Base-by-base conservation (phyloP, 2,329 filamentous ascomycete genomes). In the Cyphellophora attinorum region DNA sequence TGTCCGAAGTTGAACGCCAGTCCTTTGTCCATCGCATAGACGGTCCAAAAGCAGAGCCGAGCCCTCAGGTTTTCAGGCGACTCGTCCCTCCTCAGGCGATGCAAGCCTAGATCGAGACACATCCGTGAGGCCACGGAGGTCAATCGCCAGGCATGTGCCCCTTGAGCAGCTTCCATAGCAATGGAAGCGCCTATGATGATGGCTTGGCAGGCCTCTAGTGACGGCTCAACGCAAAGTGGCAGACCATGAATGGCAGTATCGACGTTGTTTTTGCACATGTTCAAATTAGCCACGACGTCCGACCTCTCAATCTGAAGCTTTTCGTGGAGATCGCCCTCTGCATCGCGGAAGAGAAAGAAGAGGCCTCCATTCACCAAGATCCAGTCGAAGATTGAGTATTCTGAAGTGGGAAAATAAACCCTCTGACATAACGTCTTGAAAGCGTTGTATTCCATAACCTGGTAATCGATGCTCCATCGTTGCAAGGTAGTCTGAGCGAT, bases 91-190 rank as follows among this genome's bases (percentile, higher is more conserved):
- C 53, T 53, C 19, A 57, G 31, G 18, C 71, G 66, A 49, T 80
- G 76, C 40, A 74, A 78, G 3, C 76, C 76, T 3, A 79, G 66
- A 0, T 70, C 71, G 46, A 77, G 73, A 42, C 74, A 78, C 34
- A 81, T 60, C 33, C 72, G 66, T 10, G 70, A 68, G 0, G 76
- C 76, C 12, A 67, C 66, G 5, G 68, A 71, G 15, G 68, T 70
- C 12, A 81, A 58, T n/a, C 74, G 70, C 69, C 75, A 78, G n/a
- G 72, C 73, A 3, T 81, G 62, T 0, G 73, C 74, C 1, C 75
- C 73, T 25, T 74, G 72, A 3, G 74, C 76, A 11, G 70, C 63
- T 41, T 80, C 75, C 31, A 79, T 67, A 10, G 75, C 68, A 45
- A 79, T 74, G n/a, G 74, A 57, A 4, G 72, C 75, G 1, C 69